phyloP scores from a whole-genome alignment of 805 yeast species.

The Kodamaea leandrae region DNA sequence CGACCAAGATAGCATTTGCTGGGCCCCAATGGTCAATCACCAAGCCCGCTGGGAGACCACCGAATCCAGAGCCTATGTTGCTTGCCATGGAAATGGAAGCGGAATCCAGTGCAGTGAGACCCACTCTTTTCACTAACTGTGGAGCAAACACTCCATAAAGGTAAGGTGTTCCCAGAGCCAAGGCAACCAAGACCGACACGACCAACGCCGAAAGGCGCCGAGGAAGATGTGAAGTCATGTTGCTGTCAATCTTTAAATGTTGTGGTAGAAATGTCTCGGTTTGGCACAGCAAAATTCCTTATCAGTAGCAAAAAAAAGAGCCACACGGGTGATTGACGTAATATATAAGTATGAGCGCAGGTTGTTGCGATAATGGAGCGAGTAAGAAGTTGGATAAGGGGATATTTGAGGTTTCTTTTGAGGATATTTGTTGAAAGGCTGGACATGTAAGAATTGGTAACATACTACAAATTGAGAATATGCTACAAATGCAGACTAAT shows the following conservation, averaged over 20 bases:
- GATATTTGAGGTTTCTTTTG: too few species aligned
- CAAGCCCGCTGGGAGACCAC: slow-evolving; percentile 71
- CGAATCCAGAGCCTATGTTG: slow-evolving; percentile 62
- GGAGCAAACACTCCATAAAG: slow-evolving; percentile 76
- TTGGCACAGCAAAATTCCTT: too few species aligned
- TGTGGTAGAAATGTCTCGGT: too few species aligned
- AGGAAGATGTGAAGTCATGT: slow-evolving; percentile 13
- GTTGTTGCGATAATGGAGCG: too few species aligned
- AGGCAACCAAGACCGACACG: slow-evolving; percentile 46
- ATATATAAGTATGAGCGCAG: too few species aligned
- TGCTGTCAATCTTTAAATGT: not conserved
- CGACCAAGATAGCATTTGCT: slow-evolving; percentile 48
- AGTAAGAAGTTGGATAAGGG: too few species aligned
- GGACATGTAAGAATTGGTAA: too few species aligned
- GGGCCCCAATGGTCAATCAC: slow-evolving; percentile 64
- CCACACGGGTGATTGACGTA: too few species aligned
- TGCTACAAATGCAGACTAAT: too few species aligned
- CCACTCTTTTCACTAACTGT: slow-evolving; percentile 56
- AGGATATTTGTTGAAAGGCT: too few species aligned
- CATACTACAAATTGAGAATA: too few species aligned
- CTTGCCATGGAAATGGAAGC: slow-evolving; percentile 63
- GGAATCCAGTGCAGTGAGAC: slow-evolving; percentile 57
- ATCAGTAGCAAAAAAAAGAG: slow-evolving; percentile 1
- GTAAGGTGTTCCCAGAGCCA: slow-evolving; percentile 76
- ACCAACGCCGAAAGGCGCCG: slow-evolving; percentile 26